Percentiles rank a stretch among this genome's conserved stretches.
Conservation (phyloP, 2,329 filamentous ascomycete genomes). For the Beauveria asiatica region DNA sequence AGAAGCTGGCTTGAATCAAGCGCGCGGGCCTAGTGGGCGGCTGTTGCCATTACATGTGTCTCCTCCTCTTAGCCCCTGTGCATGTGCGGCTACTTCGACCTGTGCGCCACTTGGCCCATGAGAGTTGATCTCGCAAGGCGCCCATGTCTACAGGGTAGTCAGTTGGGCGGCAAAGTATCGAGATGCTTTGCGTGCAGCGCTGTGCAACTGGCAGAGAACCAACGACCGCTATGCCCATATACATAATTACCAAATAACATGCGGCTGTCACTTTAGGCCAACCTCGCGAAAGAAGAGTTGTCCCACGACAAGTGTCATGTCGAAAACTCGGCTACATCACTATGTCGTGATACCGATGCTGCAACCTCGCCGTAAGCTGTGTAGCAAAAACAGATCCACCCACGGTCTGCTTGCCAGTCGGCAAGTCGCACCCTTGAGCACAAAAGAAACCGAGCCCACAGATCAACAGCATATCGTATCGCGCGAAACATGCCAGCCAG, state of each 20-base stretch:
- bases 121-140: neutral
- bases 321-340: neutral
- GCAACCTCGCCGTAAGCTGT: neutral
- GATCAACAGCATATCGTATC: neutral
- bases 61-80: neutral
- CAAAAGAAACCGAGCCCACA: neutral
- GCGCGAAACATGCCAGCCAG: conserved; percentile 1
- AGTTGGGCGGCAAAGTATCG: neutral
- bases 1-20: no score
- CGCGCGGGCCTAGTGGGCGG: neutral
- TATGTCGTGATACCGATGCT: neutral
- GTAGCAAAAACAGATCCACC: neutral
- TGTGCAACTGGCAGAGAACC: neutral
- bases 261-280: neutral
- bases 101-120: neutral
- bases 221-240: neutral
- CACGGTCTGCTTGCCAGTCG: neutral
- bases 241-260: neutral
- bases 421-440: neutral
- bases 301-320: neutral
- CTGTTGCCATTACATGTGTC: neutral
- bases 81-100: neutral
- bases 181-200: neutral
- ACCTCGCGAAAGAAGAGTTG: neutral
- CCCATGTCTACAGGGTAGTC: neutral